phyloP scores from a whole-genome alignment of 169 alveolate genomes.

The Pseudocohnilembus persalinus region DNA sequence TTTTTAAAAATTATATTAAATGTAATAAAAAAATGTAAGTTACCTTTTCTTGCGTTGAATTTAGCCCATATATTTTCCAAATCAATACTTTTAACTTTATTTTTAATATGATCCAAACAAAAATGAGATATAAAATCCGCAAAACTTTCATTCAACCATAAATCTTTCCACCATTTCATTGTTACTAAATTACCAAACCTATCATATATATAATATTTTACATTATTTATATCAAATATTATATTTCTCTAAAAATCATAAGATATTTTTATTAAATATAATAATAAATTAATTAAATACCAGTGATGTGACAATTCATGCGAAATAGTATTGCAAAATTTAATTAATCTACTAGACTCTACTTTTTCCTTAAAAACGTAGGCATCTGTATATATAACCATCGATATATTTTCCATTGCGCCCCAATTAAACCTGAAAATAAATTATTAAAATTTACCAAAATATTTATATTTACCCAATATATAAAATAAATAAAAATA shows the following conservation, averaged over 20 bases:
- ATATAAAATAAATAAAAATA: no score
- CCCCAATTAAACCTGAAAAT: conserved; percentile 74
- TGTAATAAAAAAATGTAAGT: conserved; percentile 43
- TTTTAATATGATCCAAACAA: conserved; percentile 50
- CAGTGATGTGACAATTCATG: conserved; percentile 76
- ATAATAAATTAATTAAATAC: background rate
- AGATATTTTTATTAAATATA: no score
- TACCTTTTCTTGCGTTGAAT: conserved; percentile 44
- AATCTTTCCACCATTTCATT: conserved; percentile 93
- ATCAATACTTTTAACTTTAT: background rate
- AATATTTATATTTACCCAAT: no score
- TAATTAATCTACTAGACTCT: conserved; percentile 32
- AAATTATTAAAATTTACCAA: no score
- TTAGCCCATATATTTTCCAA: conserved; percentile 49
- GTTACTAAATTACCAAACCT: conserved; percentile 88
- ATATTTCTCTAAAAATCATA: background rate
- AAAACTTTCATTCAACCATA: conserved; percentile 92
- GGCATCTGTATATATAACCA: conserved; percentile 35
- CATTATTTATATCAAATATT: no score
- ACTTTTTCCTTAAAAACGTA: conserved; percentile 40
- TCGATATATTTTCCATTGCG: conserved; percentile 80
- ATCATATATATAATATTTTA: conserved; percentile 3
- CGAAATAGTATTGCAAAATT: conserved; percentile 56
- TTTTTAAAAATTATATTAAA: no score
- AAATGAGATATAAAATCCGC: conserved; percentile 83